Base-by-base conservation (phyloP, 108 stramenopile genomes). In the Cyclotella atomus region DNA sequence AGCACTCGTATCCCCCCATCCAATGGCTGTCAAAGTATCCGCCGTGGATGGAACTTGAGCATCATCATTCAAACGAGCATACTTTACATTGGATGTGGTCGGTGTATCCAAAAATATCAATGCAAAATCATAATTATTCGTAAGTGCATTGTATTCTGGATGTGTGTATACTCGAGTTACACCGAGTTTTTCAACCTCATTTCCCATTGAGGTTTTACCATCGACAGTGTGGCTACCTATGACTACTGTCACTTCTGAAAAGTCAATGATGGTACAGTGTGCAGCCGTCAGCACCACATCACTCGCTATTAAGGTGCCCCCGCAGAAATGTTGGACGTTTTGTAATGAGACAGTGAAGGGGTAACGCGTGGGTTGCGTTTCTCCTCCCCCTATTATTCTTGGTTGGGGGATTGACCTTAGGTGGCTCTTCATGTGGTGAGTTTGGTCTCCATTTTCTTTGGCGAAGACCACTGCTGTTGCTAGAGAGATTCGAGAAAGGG, bases 351-450 rank as follows among this genome's bases (percentile, higher is more conserved):
- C 56, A 16, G 56, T 30, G 29, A 7, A 57, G 29, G 56, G 56
- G 56, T 57, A 57, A 19, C 56, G 28, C 12, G 28, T 19, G 28
- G 30, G 10, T 10, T 10, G 30, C 1, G 30, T 57, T 30, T 57
- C 56, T 32, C 2, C 56, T 32, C 56, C 56, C 10, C 56, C 56
- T 14, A 57, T 30, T 28, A 57, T 57, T 57, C 56, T 57, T 1
- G 56, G 56, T 19, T 32, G 56, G 4, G n/a, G 5, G 25, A 4
- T 27, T 28, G 5, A 27, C 3, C 55, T 56, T 16, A 56, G 28
- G 28, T 27, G 55, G 55, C 27, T 28, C n/a, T 12, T 19, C 4
- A n/a, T n/a, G 47, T 49, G 47, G n/a, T 49, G 47, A n/a, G n/a
- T 12, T 27, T 23, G 23, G 3, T 55, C 54, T 6, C 5, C 28